A percentile compares a stretch with the other conserved stretches of the same genome.
These are phyloP conservation scores for Colletotrichum costaricense DNA, from an alignment of 2,329 filamentous ascomycete species.

Conservation along the genomic window DNA sequence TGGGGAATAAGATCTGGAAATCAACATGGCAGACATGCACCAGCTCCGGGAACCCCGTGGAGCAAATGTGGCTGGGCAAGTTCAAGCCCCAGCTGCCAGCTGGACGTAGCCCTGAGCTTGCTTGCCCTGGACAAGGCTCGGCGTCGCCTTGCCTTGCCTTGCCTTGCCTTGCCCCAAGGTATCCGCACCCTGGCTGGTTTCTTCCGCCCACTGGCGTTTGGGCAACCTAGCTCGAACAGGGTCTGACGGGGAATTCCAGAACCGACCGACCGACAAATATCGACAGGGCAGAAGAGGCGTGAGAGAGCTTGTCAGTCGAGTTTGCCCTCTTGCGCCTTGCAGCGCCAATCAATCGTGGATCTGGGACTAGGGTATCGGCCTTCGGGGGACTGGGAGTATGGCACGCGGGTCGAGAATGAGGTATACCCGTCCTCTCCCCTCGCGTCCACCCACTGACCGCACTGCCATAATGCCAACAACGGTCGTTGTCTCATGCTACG, in stretches of 20 bases:
- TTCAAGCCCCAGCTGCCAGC: conserved; percentile 17
- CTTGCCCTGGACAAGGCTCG: neutral
- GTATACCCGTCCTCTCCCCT: neutral
- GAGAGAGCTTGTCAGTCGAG: conserved; percentile 18
- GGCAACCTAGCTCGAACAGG: conserved; percentile 6
- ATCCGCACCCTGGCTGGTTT: neutral
- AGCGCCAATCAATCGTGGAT: conserved; percentile 24
- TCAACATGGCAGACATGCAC: neutral
- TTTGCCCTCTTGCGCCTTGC: conserved; percentile 16
- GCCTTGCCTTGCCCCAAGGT: neutral
- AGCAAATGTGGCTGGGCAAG: conserved; percentile 18
- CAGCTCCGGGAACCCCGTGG: conserved; percentile 12
- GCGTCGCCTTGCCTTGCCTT: conserved; percentile 14
- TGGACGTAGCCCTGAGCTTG: neutral
- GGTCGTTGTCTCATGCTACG: conserved; percentile 27
- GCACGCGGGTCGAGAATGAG: conserved; percentile 16
- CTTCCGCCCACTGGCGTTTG: neutral
- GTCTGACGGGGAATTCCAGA: conserved; percentile 35
- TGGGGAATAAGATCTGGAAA: conserved; percentile 6
- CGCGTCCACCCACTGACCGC: neutral
- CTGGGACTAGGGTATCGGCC: conserved; percentile 15
- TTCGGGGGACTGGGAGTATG: conserved; percentile 18
- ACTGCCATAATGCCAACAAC: conserved; percentile 13
- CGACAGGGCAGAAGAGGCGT: conserved; percentile 28
- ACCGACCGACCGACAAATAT: conserved; percentile 32